Conservation (phyloP, 805 yeast genomes). For the Saturnispora hagleri region DNA sequence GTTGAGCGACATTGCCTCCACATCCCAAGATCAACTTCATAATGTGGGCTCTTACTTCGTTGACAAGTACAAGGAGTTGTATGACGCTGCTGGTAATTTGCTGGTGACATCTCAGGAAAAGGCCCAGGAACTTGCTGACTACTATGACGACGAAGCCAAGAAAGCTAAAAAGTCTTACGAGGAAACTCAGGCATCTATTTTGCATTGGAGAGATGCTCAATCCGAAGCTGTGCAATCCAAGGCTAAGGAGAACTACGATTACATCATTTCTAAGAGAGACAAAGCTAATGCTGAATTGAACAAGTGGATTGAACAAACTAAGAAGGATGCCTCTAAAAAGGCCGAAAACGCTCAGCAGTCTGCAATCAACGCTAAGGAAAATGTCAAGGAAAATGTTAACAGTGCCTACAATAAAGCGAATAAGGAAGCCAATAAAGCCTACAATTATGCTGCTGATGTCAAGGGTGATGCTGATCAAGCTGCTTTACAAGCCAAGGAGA, state of each 20-base stretch:
- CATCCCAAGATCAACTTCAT: not conserved
- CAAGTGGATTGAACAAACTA: conserved; percentile 13
- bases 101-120: conserved; percentile 15
- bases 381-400: conserved; percentile 1
- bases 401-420: not conserved
- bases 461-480: conserved; percentile 3
- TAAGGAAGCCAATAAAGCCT: not conserved
- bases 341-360: not conserved
- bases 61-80: conserved; percentile 9
- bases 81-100: conserved; percentile 7
- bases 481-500: not conserved
- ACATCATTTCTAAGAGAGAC: conserved; percentile 14
- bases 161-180: conserved; percentile 23
- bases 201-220: conserved; percentile 24
- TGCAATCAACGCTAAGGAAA: not conserved
- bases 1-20: conserved; percentile 3
- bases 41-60: not conserved
- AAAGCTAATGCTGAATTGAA: conserved; percentile 16
- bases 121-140: not conserved
- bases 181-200: conserved; percentile 22
- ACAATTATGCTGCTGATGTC: not conserved
- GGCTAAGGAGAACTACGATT: conserved; percentile 20
- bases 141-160: not conserved
- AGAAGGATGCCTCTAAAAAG: not conserved
- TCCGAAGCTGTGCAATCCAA: conserved; percentile 22